A percentile compares a stretch with the other conserved stretches of the same genome.
Evolutionary conservation across 176 grass and related monocot species (phyloP).

Genomic region (Juncus effusus): DNA sequence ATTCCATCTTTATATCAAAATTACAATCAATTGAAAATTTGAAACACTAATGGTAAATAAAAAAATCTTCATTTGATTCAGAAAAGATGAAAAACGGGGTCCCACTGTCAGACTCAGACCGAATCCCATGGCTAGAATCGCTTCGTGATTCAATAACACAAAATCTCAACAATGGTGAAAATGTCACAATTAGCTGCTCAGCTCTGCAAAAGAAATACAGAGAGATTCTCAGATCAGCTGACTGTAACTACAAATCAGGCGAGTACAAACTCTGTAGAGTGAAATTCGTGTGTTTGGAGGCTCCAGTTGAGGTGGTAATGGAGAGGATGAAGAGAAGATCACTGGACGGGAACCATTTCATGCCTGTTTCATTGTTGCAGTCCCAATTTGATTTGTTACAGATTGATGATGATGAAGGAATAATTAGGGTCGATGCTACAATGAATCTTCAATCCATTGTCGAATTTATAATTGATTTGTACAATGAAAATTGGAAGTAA

Average conservation of each 20-base stretch:
- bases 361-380: constrained; percentile 61
- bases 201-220: constrained; percentile 67
- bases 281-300: constrained; percentile 72
- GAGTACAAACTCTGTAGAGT: constrained; percentile 44
- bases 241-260: constrained; percentile 31
- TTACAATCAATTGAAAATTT: no score
- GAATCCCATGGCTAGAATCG: constrained; percentile 58
- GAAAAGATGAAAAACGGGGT: constrained; percentile 73
- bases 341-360: constrained; percentile 55
- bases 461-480: constrained; percentile 29
- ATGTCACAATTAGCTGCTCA: constrained; percentile 61
- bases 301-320: constrained; percentile 50
- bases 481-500: constrained; percentile 28
- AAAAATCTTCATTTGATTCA: constrained; percentile 14
- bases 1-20: no score
- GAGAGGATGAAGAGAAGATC: constrained; percentile 48
- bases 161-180: constrained; percentile 34
- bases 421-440: constrained; percentile 40
- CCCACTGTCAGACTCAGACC: constrained; percentile 53
- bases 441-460: constrained; percentile 28
- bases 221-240: constrained; percentile 55
- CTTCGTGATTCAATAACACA: constrained; percentile 35
- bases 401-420: constrained; percentile 44
- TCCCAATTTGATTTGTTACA: constrained; percentile 80
- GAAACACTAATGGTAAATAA: no score